A percentile compares a stretch with the other conserved stretches of the same genome.
phyloP scores from a whole-genome alignment of 345 rosid genomes.

The Physaria fendleri region DNA sequence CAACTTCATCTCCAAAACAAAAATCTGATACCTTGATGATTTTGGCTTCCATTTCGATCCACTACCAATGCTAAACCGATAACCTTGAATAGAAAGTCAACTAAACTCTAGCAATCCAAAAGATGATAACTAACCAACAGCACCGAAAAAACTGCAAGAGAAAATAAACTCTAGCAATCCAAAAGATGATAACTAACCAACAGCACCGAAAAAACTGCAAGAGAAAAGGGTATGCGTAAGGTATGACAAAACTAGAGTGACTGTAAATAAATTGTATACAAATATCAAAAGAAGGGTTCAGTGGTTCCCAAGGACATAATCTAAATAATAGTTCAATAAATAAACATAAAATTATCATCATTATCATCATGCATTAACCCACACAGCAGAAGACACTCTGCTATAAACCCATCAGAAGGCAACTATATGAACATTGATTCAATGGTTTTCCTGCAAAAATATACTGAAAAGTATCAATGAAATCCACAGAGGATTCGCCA shows the following conservation, averaged over 20 bases:
- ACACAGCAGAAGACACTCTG: neutral
- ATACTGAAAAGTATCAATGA: neutral
- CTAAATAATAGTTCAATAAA: neutral
- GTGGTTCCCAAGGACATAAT: neutral
- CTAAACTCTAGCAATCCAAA: conserved; percentile 31
- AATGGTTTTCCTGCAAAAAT: neutral
- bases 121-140: conserved; percentile 19
- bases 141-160: conserved; percentile 17
- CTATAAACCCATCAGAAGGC: neutral
- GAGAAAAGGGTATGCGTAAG: neutral
- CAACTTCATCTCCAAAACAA: conserved; percentile 23
- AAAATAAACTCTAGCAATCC: conserved; percentile 29
- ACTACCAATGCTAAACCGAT: conserved; percentile 32
- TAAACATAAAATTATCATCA: neutral
- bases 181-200: conserved; percentile 22
- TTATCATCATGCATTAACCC: neutral
- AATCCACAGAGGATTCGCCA: too few relatives aligned
- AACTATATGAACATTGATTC: neutral
- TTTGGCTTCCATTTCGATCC: conserved; percentile 50
- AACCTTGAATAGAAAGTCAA: conserved; percentile 20
- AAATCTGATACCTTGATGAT: conserved; percentile 50
- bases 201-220: conserved; percentile 20
- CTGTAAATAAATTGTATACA: neutral
- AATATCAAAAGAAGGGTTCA: neutral
- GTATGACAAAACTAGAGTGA: neutral